phyloP scores from a whole-genome alignment of 2,329 filamentous ascomycete genomes.

The Thermomyces lanuginosus region DNA sequence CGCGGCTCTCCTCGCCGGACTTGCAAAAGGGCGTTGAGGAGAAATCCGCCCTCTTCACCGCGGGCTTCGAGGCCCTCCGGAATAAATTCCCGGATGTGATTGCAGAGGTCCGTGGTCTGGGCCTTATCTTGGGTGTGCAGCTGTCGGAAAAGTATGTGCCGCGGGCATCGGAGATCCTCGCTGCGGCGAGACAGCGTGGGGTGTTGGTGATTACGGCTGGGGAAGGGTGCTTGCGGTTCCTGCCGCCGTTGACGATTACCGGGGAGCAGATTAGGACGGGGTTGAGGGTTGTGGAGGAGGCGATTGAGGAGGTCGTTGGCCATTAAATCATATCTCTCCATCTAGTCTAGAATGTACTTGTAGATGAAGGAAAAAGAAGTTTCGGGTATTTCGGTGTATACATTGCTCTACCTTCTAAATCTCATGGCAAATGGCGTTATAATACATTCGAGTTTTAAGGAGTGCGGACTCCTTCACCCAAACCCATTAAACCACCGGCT shows the following conservation, averaged over 20 bases:
- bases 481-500: constrained; percentile 8
- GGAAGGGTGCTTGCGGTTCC: constrained; percentile 79
- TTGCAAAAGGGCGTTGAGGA: constrained; percentile 53
- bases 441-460: constrained; percentile 4
- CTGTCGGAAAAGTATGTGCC: constrained; percentile 49
- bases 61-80: constrained; percentile 41
- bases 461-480: constrained; percentile 7
- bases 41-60: constrained; percentile 47
- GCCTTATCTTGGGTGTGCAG: constrained; percentile 76
- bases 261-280: constrained; percentile 67
- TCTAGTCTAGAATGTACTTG: too few relatives aligned
- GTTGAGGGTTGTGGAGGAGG: constrained; percentile 56
- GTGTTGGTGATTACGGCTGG: constrained; percentile 84
- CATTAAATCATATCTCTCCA: constrained; percentile 4
- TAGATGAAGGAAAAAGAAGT: too few relatives aligned
- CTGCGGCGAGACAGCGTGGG: constrained; percentile 72
- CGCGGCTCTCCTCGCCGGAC: constrained; percentile 52
- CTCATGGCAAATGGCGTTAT: too few relatives aligned
- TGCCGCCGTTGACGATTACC: constrained; percentile 69
- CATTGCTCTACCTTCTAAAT: too few relatives aligned
- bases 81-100: constrained; percentile 54
- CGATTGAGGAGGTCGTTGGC: constrained; percentile 37
- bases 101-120: constrained; percentile 63
- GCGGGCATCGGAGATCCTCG: constrained; percentile 45
- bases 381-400: too few relatives aligned